Base-by-base conservation (phyloP, 768 basidiomycete genomes). In the Lactifluus rugatus region DNA sequence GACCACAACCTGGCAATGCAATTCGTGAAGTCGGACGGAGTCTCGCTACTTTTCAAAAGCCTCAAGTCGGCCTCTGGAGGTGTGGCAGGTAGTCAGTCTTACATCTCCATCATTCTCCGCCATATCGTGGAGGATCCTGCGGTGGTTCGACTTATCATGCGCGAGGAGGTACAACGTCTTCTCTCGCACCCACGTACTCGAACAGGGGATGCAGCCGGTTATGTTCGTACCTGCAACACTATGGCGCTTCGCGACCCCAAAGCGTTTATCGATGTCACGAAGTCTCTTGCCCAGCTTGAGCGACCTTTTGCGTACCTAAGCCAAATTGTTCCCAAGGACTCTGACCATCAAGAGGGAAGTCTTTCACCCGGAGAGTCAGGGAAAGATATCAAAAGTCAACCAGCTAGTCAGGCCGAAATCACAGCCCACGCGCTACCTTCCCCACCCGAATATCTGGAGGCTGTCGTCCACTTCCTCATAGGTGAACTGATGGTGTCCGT, bases 81-180 rank as follows among this genome's bases (percentile, higher is more conserved):
- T 23, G 66, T 69, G 10, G 70, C 76, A 28, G 84, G 87, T 19
- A 86, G 84, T 62, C 90, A 91, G 47, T 83, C 88, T 0, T 91
- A 93, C 69, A 80, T 93, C 54, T 83, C 85, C 42, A 88, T 87
- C 66, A 87, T 97, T 60, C 75, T 97, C n/a, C 86, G 96, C 7
- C 96, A 99, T 67, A 72, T 91, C 52, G 81, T 94, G 49, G 96
- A 99, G 71, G 90, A 93, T 62, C 66, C 76, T 2, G 67, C 72
- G 2, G 79, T 78, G 8, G 69, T 98, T 44, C 78, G 81, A 56
- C 75, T 74, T 10, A 77, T 90, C 64, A 93, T 99, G 83, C 81
- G 81, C 23, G 84, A 88, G 62, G 87, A 91, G 58, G 79, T 98
- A 66, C 87, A 83, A 64, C 80, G 84, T 2, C 93, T 87, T 73